Base-by-base conservation (phyloP, 129 eudicot genomes). In the Lonicera japonica region DNA sequence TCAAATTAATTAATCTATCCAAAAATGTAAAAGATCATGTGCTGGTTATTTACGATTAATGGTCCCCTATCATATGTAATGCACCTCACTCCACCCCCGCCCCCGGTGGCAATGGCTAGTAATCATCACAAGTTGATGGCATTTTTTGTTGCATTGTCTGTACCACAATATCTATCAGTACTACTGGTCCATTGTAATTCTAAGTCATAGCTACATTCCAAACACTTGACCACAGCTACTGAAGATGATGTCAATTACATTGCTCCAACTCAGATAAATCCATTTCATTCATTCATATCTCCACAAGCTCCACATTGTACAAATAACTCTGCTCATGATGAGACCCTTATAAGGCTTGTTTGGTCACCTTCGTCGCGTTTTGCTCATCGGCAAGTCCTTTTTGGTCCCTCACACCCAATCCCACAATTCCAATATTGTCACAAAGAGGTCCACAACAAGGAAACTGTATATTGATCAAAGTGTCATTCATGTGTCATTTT, bases 81-180 rank as follows among this genome's bases (percentile, higher is more conserved):
- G 39, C 66, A 29, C 4, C 36, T 2, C 36, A 29, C 36, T 29
- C 36, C 36, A 29, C n/a, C n/a, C n/a, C n/a, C n/a, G n/a, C n/a
- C n/a, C n/a, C n/a, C n/a, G n/a, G n/a, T n/a, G n/a, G n/a, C 18
- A 66, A 66, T 29, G 70, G 78, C 77, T 53, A 79, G 68, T 66
- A 70, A 79, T 75, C 80, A 79, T 79, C 74, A 79, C 74, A 62
- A 41, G 18, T 56, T 70, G 77, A 74, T 74, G 66, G 68, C 71
- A 67, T 34, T 65, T 34, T 65, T 65, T 69, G 69, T 67, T 70
- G 2, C 19, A 47, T 16, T 60, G 55, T 13, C 18, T 25, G 51
- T 24, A 17, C 36, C 36, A n/a, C 36, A 29, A 29, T 29, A 29
- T 6, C 2, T 29, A 29, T 29, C 36, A 1, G 6, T 29, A n/a